Percentiles rank a stretch among this genome's conserved stretches.
These are phyloP conservation scores for Mycena amicta DNA, from an alignment of 768 basidiomycete genomes.

Conservation along the genomic window DNA sequence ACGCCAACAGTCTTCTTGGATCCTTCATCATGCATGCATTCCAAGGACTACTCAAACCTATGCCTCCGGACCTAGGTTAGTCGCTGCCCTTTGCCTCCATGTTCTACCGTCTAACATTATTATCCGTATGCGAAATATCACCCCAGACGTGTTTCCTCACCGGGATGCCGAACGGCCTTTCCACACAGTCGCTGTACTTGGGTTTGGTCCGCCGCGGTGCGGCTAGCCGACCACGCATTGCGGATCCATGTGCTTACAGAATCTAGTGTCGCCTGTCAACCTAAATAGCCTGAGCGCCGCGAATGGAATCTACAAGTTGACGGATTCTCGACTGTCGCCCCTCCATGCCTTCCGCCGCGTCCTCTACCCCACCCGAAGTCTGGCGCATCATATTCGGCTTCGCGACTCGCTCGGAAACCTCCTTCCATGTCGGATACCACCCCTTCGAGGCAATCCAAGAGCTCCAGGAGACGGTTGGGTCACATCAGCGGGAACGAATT, in stretches of 20 bases:
- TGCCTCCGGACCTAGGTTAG: no score
- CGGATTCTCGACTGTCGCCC: background rate
- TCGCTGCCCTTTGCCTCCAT: no score
- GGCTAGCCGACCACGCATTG: background rate
- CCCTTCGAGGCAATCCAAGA: constrained; percentile 16
- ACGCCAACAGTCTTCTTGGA: no score
- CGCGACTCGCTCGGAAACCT: background rate
- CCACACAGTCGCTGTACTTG: constrained; percentile 15
- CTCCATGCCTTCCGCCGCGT: background rate
- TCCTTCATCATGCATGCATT: no score
- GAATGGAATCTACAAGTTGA: background rate
- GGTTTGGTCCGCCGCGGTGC: constrained; percentile 4
- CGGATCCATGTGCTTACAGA: background rate
- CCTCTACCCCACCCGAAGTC: constrained; percentile 12
- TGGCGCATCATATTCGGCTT: constrained; percentile 13
- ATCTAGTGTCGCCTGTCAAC: background rate
- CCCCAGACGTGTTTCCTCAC: no score
- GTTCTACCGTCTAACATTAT: no score
- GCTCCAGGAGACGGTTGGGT: constrained; percentile 5
- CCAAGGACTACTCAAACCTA: no score
- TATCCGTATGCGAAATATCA: no score
- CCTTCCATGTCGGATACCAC: constrained; percentile 3
- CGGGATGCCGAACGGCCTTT: background rate
- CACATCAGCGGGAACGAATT: background rate
- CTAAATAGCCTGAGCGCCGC: background rate